Evolutionary conservation across 805 yeast genomes (phyloP).

Genomic region (Starmerella ratchasimensis): DNA sequence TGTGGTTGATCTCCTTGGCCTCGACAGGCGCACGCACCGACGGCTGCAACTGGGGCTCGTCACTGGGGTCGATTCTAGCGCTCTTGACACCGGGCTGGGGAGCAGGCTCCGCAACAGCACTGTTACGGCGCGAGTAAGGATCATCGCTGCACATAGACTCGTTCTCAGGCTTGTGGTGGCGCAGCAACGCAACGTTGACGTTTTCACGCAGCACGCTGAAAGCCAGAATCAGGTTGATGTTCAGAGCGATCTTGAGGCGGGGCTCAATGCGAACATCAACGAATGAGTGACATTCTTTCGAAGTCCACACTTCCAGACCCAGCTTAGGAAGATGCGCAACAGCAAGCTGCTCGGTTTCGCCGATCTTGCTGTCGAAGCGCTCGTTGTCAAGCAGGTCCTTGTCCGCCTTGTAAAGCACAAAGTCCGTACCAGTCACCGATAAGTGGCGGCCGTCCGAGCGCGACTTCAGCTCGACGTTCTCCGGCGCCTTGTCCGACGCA

Average conservation of each 20-base stretch:
- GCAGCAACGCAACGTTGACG: conserved; percentile 16
- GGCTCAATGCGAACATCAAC: conserved; percentile 12
- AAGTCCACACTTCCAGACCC: conserved; percentile 6
- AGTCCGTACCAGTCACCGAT: conserved; percentile 3
- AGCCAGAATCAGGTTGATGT: conserved; percentile 21
- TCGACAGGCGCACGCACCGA: not conserved
- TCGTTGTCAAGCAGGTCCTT: conserved; percentile 6
- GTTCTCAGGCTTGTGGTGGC: conserved; percentile 3
- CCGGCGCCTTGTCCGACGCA: not conserved
- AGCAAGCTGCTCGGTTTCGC: conserved; percentile 1
- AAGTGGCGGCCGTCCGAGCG: conserved; percentile 18
- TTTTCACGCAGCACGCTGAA: conserved; percentile 20
- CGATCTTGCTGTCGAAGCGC: not conserved
- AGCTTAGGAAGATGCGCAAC: conserved; percentile 13
- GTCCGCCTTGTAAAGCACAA: conserved; percentile 15
- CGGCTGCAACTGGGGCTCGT: conserved; percentile 4
- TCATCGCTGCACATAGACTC: not conserved
- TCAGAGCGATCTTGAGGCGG: conserved; percentile 12
- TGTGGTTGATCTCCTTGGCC: conserved; percentile 2
- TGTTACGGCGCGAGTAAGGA: not conserved
- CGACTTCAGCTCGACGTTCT: not conserved
- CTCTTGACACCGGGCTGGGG: not conserved
- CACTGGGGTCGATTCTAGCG: not conserved
- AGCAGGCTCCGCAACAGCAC: not conserved
- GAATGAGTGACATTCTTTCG: not conserved